phyloP scores from a whole-genome alignment of 805 yeast species.

The Hanseniaspora guilliermondii region DNA sequence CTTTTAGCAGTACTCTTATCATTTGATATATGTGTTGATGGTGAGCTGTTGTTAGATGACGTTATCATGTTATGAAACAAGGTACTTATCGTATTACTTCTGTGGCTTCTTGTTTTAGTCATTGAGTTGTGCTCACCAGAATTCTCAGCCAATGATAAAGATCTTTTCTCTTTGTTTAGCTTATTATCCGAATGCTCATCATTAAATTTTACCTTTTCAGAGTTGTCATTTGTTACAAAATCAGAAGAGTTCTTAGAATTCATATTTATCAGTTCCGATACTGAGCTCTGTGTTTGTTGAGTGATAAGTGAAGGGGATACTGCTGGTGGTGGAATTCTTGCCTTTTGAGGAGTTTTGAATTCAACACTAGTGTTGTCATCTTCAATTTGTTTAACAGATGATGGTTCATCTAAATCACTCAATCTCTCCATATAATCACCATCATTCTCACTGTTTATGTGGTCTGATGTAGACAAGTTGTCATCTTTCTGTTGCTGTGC shows the following conservation, averaged over 20 bases:
- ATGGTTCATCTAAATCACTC: not conserved
- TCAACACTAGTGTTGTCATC: not conserved
- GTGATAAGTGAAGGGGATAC: not conserved
- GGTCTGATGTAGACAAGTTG: not conserved
- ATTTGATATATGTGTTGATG: not conserved
- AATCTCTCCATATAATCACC: not conserved
- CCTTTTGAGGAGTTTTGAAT: not conserved
- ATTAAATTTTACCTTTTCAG: not conserved
- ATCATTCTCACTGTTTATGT: not conserved
- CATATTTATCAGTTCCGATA: not conserved
- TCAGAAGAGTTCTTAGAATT: not conserved
- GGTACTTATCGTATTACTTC: not conserved
- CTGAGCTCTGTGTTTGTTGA: not conserved
- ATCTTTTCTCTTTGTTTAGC: not conserved
- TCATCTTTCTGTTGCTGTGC: not conserved
- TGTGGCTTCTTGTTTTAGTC: not conserved
- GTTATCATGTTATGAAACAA: not conserved
- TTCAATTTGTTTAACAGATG: not conserved
- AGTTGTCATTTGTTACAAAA: not conserved
- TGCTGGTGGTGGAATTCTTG: not conserved
- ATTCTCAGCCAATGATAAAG: not conserved
- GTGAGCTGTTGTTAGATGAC: not conserved
- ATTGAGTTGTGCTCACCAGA: not conserved
- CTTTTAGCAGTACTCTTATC: not conserved
- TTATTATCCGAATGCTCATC: not conserved